Evolutionary conservation across 306 rosid species (phyloP), one percentile per base, ranked within the genome.

Genomic region (Glycine soja): DNA sequence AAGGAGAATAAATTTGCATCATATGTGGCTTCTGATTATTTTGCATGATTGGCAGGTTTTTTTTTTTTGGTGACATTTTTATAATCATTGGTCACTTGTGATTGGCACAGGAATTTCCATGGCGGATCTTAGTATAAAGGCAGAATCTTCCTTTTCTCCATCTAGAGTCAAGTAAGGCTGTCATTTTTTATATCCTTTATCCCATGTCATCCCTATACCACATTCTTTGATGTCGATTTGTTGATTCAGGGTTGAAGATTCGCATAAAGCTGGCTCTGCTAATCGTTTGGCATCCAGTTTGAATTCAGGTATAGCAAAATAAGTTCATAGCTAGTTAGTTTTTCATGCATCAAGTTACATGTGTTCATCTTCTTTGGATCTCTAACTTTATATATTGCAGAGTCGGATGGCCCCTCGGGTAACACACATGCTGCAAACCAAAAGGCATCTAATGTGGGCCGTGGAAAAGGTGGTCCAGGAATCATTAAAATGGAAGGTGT

Each of bases 91-190:
- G 67, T 77, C 13, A 45, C 74, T 59, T 82, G 69, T 74, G 61
- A 80, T 77, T 79, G 79, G 52, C 18, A 40, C 83, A 93, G 97
- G 97, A 86, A 67, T 88, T 89, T 81, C 89, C 85, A 86, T 89
- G 71, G 92, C 90, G 69, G 99, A 95, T 86, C 91, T 83, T 84
- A 85, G 82, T 82, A 4, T 90, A 78, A 95, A 93, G 86, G 97
- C 91, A 76, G 98, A 95, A 82, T 90, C 97, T 57, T 81, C 88
- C 68, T 90, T 92, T 87, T 88, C 98, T 83, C 91, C 96, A 61
- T 77, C 93, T 74, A 88, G 99, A 84, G 89, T 82, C 87, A 93
- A 93, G 99, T 95, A 95, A 82, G 87, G 52, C 57, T 71, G n/a
- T 62, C 69, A 30, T 79, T 77, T 38, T 80, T 73, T 76, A 36